phyloP scores from a whole-genome alignment of 179 eudicot species.

The Corrigiola litoralis region DNA sequence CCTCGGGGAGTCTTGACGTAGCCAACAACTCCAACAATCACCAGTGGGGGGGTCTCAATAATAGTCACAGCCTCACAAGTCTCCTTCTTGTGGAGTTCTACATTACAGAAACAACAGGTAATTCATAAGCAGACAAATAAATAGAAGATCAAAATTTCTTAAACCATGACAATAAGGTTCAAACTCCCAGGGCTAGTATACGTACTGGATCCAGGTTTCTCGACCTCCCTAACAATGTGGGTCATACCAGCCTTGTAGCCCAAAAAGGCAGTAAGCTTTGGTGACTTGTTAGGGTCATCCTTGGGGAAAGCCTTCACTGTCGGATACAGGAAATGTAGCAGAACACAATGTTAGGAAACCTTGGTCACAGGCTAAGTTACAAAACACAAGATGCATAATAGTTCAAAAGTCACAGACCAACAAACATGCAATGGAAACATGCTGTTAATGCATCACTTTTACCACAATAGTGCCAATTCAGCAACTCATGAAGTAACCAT shows the following conservation, averaged over 20 bases:
- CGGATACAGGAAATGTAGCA: neutral
- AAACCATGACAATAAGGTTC: neutral
- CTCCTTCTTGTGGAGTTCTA: constrained; percentile 82
- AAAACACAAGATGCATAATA: too few species aligned
- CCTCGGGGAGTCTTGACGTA: constrained; percentile 80
- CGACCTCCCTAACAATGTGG: constrained; percentile 88
- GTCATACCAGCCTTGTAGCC: constrained; percentile 99
- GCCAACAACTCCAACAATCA: constrained; percentile 73
- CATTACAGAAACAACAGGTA: neutral
- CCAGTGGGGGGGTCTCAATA: constrained; percentile 79
- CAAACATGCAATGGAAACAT: too few species aligned
- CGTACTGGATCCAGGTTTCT: constrained; percentile 92
- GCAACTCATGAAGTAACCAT: too few species aligned
- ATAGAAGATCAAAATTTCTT: neutral
- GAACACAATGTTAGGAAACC: neutral
- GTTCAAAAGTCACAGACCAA: too few species aligned
- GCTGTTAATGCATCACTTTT: too few species aligned
- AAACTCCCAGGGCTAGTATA: too few species aligned
- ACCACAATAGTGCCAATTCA: too few species aligned
- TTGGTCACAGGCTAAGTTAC: too few species aligned
- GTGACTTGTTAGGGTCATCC: constrained; percentile 62
- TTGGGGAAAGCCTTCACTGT: constrained; percentile 86
- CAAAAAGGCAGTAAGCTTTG: constrained; percentile 77
- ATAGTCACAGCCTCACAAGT: constrained; percentile 82
- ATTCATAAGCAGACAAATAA: too few species aligned